Evolutionary conservation across 2,329 filamentous ascomycete genomes (phyloP), one percentile per base, ranked within the genome.

Genomic region (Xylariomycetidae sp.): DNA sequence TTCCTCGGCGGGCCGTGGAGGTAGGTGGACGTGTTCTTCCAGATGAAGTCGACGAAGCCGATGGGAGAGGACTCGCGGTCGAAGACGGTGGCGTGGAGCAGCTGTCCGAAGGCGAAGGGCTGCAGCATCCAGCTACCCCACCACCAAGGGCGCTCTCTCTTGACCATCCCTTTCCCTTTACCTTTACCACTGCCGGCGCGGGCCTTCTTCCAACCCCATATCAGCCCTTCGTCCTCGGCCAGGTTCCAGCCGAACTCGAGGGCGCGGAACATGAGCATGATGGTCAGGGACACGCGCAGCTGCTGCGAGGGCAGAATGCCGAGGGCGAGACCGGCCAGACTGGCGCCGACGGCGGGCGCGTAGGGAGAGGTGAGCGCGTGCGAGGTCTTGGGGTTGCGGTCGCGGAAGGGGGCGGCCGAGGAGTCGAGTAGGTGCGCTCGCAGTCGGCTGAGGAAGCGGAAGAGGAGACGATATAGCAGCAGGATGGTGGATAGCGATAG

Each of bases 321-420:
- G 13, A 97, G 68, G 31, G 86, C 82, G 31, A 94, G 73, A 3
- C 90, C 90, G 1, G 90, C 88, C 30, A 96, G 61, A 49, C 86
- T 88, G 5, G 90, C 89, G 9, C 90, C 92, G n/a, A 96, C 72
- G 2, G 89, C 88, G 1, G 90, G 90, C 1, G 90, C 85, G 55
- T 88, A 84, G 8, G 75, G 73, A 2, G 88, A 94, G 0, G 88
- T 95, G 37, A 98, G 69, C 0, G 85, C 77, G 14, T 69, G 70
- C 1, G 85, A 74, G 10, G 88, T 77, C 13, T 77, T 76, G 1
- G 89, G 89, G 51, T 97, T 96, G 34, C 90, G 82, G 37, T 73
- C 69, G 11, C 88, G 77, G 61, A 97, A 96, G 0, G 86, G 82
- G 34, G 76, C 74, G 2, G 89, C 88, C 36, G 86, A 77, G n/a